A percentile compares a stretch with the other conserved stretches of the same genome.
Evolutionary conservation across 768 basidiomycete genomes (phyloP).

Genomic region (Amanita molliuscula): DNA sequence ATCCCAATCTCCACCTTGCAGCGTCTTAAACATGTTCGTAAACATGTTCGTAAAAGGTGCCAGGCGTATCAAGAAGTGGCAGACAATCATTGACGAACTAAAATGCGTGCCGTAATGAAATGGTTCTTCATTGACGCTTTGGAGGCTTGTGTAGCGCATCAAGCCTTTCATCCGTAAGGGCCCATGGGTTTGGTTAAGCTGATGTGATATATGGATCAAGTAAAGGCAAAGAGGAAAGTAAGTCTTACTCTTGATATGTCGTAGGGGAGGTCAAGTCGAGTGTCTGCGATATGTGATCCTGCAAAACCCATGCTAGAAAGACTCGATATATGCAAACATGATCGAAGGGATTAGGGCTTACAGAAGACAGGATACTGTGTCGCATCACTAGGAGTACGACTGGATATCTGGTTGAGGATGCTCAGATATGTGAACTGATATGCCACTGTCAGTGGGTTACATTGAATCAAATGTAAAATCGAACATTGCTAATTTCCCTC

Average conservation of each 20-base stretch:
- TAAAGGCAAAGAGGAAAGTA: neutral
- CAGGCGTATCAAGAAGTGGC: conserved; percentile 85
- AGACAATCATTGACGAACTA: conserved; percentile 94
- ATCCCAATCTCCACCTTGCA: conserved; percentile 94
- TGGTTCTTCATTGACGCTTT: conserved; percentile 76
- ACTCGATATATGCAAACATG: neutral
- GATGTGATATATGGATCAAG: neutral
- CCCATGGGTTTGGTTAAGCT: conserved; percentile 89
- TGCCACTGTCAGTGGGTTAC: neutral
- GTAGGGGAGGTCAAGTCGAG: conserved; percentile 54
- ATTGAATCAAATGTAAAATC: conserved; percentile 12
- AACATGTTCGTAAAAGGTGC: conserved; percentile 88
- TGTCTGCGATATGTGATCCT: conserved; percentile 70
- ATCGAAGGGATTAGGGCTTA: conserved; percentile 23
- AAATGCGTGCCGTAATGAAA: conserved; percentile 96
- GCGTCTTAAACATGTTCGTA: conserved; percentile 92
- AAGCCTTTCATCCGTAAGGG: conserved; percentile 61
- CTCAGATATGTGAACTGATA: conserved; percentile 79
- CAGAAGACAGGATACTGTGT: conserved; percentile 92
- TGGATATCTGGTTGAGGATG: conserved; percentile 85
- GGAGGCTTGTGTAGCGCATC: conserved; percentile 62
- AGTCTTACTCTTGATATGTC: conserved; percentile 64
- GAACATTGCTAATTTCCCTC: conserved; percentile 84
- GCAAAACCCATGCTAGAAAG: conserved; percentile 72
- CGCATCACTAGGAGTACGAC: conserved; percentile 88